phyloP scores from a whole-genome alignment of 75 land plant species.

The Selaginella tamariscina region DNA sequence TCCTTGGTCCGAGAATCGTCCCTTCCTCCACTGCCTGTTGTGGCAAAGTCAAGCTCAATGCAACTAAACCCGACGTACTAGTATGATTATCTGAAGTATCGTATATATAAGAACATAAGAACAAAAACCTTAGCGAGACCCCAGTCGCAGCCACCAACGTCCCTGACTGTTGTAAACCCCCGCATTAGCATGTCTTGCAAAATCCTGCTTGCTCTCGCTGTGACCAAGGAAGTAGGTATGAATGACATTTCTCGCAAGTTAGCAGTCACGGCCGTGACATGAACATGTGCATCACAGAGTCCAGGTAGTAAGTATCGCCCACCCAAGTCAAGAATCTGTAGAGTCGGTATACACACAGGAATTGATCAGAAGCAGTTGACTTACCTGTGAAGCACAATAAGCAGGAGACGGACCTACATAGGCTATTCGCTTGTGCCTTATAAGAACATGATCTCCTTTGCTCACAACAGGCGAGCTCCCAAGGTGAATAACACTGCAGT shows the following conservation, averaged over 20 bases:
- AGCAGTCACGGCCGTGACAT: slow-evolving; percentile 1
- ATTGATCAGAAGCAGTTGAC: neutral
- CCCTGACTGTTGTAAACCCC: slow-evolving; percentile 7
- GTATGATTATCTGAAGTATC: neutral
- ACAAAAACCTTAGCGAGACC: slow-evolving; percentile 4
- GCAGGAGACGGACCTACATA: slow-evolving; percentile 16
- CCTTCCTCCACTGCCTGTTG: slow-evolving; percentile 28
- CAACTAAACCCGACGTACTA: neutral
- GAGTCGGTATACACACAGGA: neutral
- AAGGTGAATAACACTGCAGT: slow-evolving; percentile 14
- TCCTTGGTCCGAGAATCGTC: slow-evolving; percentile 20
- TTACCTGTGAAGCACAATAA: slow-evolving; percentile 14
- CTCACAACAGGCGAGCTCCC: neutral
- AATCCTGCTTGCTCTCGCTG: slow-evolving; percentile 1
- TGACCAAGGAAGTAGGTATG: neutral
- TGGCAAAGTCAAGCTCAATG: neutral
- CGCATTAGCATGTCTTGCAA: slow-evolving; percentile 5
- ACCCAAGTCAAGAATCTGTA: slow-evolving; percentile 15
- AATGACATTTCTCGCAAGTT: neutral
- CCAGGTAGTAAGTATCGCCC: slow-evolving; percentile 25
- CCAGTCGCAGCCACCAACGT: slow-evolving; percentile 12
- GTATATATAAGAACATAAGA: neutral
- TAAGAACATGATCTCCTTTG: slow-evolving; percentile 16
- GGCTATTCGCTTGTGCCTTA: slow-evolving; percentile 15
- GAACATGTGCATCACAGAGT: slow-evolving; percentile 11